Evolutionary conservation across 2,329 filamentous ascomycete species (phyloP).

Genomic region (Thermomyces lanuginosus): DNA sequence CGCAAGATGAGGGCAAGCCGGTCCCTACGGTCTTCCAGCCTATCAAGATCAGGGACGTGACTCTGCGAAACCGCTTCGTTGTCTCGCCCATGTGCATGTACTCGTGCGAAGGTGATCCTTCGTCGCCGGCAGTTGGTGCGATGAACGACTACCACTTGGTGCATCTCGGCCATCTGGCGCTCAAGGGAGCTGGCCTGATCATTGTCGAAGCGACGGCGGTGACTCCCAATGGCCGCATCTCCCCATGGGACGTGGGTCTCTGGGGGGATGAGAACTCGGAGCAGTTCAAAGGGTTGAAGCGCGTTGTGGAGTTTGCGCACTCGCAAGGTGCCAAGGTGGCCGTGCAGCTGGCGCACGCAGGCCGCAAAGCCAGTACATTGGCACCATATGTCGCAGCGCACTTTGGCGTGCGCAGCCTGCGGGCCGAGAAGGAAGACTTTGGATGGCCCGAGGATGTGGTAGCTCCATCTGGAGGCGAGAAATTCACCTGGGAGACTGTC

Average conservation of each 20-base stretch:
- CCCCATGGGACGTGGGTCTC: conserved; percentile 43
- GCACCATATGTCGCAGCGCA: conserved; percentile 29
- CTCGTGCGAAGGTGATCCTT: conserved; percentile 36
- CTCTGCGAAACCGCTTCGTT: conserved; percentile 49
- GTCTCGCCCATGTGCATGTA: conserved; percentile 50
- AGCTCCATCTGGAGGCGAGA: conserved; percentile 23
- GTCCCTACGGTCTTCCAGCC: conserved; percentile 42
- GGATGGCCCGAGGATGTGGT: conserved; percentile 39
- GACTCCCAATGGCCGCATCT: conserved; percentile 60
- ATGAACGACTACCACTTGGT: conserved; percentile 66
- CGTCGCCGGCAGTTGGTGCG: conserved; percentile 37
- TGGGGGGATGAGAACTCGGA: conserved; percentile 51
- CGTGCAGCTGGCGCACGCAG: conserved; percentile 70
- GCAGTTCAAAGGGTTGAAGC: conserved; percentile 52
- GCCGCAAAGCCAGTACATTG: conserved; percentile 42
- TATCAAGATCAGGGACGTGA: conserved; percentile 38
- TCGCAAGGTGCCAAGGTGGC: conserved; percentile 58
- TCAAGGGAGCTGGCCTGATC: conserved; percentile 55
- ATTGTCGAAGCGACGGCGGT: conserved; percentile 67
- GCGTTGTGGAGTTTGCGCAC: conserved; percentile 61
- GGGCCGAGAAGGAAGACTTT: conserved; percentile 33
- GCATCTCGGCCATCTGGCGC: conserved; percentile 61
- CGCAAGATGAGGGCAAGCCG: conserved; percentile 24
- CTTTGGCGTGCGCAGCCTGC: conserved; percentile 9
- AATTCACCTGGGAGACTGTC: conserved; percentile 43